Conservation (phyloP, 1,139 yeast species). For the Zygosaccharomyces sapae region DNA sequence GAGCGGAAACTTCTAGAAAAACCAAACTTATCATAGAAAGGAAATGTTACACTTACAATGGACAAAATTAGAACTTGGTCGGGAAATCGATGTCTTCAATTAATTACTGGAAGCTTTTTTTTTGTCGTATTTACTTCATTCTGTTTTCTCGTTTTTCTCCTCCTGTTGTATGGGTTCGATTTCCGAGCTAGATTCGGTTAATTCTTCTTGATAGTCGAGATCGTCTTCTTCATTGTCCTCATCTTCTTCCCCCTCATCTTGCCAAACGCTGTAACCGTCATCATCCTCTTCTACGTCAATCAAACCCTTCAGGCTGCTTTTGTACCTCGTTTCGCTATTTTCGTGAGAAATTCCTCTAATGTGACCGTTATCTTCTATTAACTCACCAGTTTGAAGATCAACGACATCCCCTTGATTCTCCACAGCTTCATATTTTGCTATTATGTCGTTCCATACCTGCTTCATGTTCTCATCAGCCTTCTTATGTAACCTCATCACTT, state of each 20-base stretch:
- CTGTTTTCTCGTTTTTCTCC: background rate
- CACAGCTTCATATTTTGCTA: conserved; percentile 49
- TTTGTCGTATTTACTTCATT: background rate
- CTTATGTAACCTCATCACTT: conserved; percentile 34
- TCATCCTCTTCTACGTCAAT: conserved; percentile 11
- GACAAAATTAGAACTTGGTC: background rate
- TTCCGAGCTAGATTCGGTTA: background rate
- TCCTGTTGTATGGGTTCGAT: background rate
- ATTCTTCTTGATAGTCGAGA: background rate
- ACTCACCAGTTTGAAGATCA: conserved; percentile 57
- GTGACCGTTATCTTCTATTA: conserved; percentile 63
- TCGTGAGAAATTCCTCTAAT: conserved; percentile 35
- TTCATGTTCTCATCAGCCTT: conserved; percentile 40
- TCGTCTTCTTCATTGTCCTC: conserved; percentile 12
- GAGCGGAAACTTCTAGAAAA: conserved; percentile 7
- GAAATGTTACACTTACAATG: background rate
- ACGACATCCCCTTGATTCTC: conserved; percentile 62
- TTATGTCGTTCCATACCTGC: conserved; percentile 50
- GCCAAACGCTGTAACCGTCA: conserved; percentile 13
- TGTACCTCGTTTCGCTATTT: conserved; percentile 15
- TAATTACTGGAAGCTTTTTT: background rate
- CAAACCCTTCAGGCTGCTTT: conserved; percentile 25
- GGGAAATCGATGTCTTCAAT: too few species aligned
- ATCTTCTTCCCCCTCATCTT: conserved; percentile 16
- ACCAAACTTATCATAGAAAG: background rate